Evolutionary conservation across 768 basidiomycete genomes (phyloP).

Genomic region (Paxillus involutus): DNA sequence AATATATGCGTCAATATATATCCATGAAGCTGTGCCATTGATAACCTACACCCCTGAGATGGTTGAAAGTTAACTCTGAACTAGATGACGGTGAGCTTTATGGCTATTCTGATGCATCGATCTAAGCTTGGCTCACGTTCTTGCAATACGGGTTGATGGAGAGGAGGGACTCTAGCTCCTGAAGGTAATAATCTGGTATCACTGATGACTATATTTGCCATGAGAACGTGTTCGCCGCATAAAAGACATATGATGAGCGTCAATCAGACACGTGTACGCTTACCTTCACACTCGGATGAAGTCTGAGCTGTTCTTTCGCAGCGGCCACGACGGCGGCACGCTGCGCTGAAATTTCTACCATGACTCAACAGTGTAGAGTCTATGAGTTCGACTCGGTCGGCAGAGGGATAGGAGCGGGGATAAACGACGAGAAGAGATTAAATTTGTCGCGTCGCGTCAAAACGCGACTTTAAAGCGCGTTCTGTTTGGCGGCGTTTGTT

Average conservation of each 20-base stretch:
- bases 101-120: background rate
- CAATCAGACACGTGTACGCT: background rate
- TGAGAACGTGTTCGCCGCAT: background rate
- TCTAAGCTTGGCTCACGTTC: conserved; percentile 21
- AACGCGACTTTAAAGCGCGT: conserved; percentile 8
- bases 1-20: conserved; percentile 1
- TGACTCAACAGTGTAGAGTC: background rate
- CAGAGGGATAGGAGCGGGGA: no score
- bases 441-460: background rate
- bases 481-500: conserved; percentile 1
- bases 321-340: background rate
- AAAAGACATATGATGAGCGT: conserved; percentile 3
- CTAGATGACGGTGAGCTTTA: conserved; percentile 19
- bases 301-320: conserved; percentile 16
- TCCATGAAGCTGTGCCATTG: background rate
- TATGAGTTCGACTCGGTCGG: background rate
- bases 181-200: conserved; percentile 18
- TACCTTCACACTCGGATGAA: conserved; percentile 5
- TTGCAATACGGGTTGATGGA: conserved; percentile 13
- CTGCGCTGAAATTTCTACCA: background rate
- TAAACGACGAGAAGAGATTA: no score
- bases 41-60: background rate
- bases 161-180: conserved; percentile 16
- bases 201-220: background rate
- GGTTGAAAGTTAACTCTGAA: conserved; percentile 39